Evolutionary conservation across 2,329 filamentous ascomycete genomes (phyloP).

Genomic region (Alternaria arbusti): DNA sequence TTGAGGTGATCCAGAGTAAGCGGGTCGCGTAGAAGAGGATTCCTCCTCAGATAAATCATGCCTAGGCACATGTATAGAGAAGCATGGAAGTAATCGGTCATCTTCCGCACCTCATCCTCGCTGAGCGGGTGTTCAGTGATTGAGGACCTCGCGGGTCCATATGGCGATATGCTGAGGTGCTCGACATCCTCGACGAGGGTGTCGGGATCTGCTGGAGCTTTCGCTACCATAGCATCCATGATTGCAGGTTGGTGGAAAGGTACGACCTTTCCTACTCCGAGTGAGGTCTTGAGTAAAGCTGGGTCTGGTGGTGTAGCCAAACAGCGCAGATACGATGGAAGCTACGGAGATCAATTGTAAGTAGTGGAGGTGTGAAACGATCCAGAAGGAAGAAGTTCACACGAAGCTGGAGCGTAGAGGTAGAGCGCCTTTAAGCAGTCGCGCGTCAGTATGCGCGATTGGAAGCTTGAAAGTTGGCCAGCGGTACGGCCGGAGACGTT

Average conservation of each 20-base stretch:
- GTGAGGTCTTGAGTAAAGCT: conserved; percentile 6
- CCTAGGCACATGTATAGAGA: conserved; percentile 77
- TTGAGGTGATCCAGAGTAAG: conserved; percentile 75
- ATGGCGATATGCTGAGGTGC: conserved; percentile 60
- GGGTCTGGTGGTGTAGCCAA: not conserved
- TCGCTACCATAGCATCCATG: conserved; percentile 35
- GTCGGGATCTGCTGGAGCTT: conserved; percentile 29
- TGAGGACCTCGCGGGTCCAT: conserved; percentile 70
- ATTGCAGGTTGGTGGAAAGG: conserved; percentile 9
- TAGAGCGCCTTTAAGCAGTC: conserved; percentile 13
- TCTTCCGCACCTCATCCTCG: conserved; percentile 70
- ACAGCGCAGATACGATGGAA: not conserved
- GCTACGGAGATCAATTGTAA: not conserved
- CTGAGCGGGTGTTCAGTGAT: conserved; percentile 66
- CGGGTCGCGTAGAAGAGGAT: conserved; percentile 73
- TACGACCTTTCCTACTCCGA: conserved; percentile 1
- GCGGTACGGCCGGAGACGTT: conserved; percentile 12
- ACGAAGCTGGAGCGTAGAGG: not conserved
- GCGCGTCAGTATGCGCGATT: conserved; percentile 6
- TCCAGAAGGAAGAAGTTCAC: not conserved
- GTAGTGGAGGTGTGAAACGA: not conserved
- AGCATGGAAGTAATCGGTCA: conserved; percentile 76
- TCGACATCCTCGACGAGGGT: conserved; percentile 38
- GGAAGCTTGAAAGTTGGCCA: conserved; percentile 8
- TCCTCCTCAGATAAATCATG: conserved; percentile 80